Evolutionary conservation across 345 rosid genomes (phyloP), one percentile per base, ranked within the genome.

Genomic region (Salix exigua): DNA sequence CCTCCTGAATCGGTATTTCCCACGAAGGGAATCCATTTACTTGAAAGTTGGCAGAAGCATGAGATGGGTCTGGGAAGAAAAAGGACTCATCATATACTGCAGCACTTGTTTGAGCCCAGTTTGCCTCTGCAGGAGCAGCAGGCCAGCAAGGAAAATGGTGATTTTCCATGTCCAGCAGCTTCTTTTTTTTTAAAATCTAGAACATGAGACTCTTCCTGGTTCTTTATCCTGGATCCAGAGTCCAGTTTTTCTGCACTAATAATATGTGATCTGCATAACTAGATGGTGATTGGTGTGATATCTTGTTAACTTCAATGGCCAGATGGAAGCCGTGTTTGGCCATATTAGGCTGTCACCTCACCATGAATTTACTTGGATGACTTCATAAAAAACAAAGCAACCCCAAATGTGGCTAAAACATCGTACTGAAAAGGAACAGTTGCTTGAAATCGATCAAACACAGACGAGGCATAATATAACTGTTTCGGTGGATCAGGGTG

Each of bases 201-300:
- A 23, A 11, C 9, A 37, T 14, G 7, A 58, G 3, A 48, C 1
- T 6, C 37, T 18, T 37, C 46, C 31, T 60, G 63, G 71, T 25
- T 77, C 10, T 73, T 78, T 72, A 79, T 78, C 70, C 38, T 70
- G 66, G 31, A 51, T 50, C 58, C 74, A 73, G 37, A 25, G 60
- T 25, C n/a, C 46, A 83, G 75, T 18, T 17, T 84, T 53, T 48
- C 19, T 71, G 80, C 80, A 78, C 78, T 73, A 75, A 85, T 86
- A 82, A 79, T 76, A 64, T 74, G 79, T 85, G 89, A 84, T 78
- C 76, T 83, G 71, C 78, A 58, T 73, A 50, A 71, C 55, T 60
- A 44, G 84, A 85, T 74, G 51, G 73, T 58, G 87, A 83, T 82
- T 85, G 88, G 88, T 81, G 87, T 83, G 87, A 85, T 86, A 67